Evolutionary conservation across 2,329 filamentous ascomycete genomes (phyloP), one percentile per base, ranked within the genome.

Genomic region (Nothopassalora personata): DNA sequence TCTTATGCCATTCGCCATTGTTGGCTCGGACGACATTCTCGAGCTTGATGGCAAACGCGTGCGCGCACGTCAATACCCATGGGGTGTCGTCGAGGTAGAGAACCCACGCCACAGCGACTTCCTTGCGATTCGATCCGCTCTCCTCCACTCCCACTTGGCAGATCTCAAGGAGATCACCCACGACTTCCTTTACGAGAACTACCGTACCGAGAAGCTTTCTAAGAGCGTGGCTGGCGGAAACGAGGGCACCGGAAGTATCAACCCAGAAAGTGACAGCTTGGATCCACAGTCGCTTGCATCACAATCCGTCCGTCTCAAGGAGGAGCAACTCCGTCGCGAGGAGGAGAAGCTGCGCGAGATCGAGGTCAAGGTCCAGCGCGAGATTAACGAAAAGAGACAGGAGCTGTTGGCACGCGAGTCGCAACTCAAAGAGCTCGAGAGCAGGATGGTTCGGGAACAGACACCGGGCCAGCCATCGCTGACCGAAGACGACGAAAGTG

Each of bases 331-430:
- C 69, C 91, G 94, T 74, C 91, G 94, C 72, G 94, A 99, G 79
- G 94, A 99, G 81, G 94, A 99, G 88, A 99, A 99, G 83, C 88
- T 99, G 65, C 90, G 94, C 77, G 94, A 99, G 81, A 97, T 99
- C 75, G 94, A 99, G 76, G 83, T 97, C 81, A 99, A 99, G 87
- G 94, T 99, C 64, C 94, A 99, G 81, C 90, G 94, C 74, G 94
- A 99, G 80, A 99, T 99, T 82, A 96, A 97, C 80, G 94, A 97
- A 85, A 99, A 99, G 86, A 88, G 94, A 80, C 94, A 99, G 81
- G 94, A 99, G 79, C 84, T 99, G 63, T 76, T 99, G 78, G 94
- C 94, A 66, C 91, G 94, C 77, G 94, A 99, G 81, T 96, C 91
- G 72, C 94, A 99, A 81, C 86, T 99, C 70, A 93, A 94, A 79